Base-by-base conservation (phyloP, 208 protist genomes). In the Acanthamoeba culbertsoni region DNA sequence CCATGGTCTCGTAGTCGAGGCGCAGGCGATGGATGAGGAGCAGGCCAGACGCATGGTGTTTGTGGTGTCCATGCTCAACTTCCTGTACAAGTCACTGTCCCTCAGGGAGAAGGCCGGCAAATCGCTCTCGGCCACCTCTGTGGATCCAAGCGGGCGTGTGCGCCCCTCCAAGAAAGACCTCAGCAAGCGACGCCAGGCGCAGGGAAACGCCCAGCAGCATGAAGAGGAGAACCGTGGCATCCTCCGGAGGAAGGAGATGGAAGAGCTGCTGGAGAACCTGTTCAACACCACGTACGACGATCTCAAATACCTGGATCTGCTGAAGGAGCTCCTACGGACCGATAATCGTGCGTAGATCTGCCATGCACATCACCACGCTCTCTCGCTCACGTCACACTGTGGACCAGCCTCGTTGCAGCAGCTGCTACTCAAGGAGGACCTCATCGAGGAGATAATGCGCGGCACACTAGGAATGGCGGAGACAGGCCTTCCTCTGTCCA, bases 241-340 rank as follows among this genome's bases (percentile, higher is more conserved):
- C 26, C 55, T 33, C 3, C 2, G 35, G 63, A 14, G 40, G 35
- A 77, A 82, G 71, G 37, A 18, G 8, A 51, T 35, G 71, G 71
- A 82, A 16, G 37, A 48, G 10, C 23, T 82, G 20, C 71, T 82
- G 14, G 71, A 82, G 37, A 82, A 82, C 42, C 43, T 82, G 31
- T 82, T 82, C 71, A 82, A 53, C 43, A 82, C 71, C 26, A 82
- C 71, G 42, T 82, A 82, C 71, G 71, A 82, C 43, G 71, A 82
- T n/a, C 71, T 82, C 71, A 82, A 82, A 43, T 82, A 82, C 43
- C 71, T 82, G n/a, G 71, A 82, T 26, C 7, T 82, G n/a, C 71
- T 82, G 6, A 82, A 82, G 71, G 71, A 82, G 42, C 71, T 82
- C n/a, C 71, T 82, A 7, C 71, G 53, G 26, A n/a, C 71, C 28